Evolutionary conservation across 2,329 filamentous ascomycete genomes (phyloP), one percentile per base, ranked within the genome.

Genomic region (Calonectria henricotiae): DNA sequence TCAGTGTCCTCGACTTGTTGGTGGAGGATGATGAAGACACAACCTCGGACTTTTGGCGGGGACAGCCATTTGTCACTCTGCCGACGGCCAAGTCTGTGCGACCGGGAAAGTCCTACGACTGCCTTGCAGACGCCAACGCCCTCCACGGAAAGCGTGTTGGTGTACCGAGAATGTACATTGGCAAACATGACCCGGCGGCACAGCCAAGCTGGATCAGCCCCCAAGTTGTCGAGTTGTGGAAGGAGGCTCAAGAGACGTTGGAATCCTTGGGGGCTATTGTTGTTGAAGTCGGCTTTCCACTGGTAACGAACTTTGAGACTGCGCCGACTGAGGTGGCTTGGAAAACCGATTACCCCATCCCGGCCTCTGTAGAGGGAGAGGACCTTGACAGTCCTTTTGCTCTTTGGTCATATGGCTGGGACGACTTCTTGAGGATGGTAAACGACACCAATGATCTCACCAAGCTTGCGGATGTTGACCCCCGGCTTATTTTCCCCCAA

Each of bases 31-130:
- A 90, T 69, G 15, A 75, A 2, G 78, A 80, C 4, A 79, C 79
- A 1, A 88, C 20, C 30, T 43, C 23, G 20, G 41, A 90, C 70
- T 90, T 90, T 73, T 90, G 88, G 84, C 81, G 87, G 5, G 82
- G 86, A n/a, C 88, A 91, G 66, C 78, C 77, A 0, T 83, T 83
- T 60, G 78, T 89, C 0, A 44, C 79, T 1, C 74, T 89, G 1
- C 83, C 54, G 8, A 32, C n/a, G 15, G 1, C 27, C n/a, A 8
- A 13, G 11, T 73, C 79, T 7, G 72, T 80, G 2, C 78, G 80
- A 1, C 81, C 83, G 17, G 41, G 8, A 3, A 43, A 76, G 2
- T 80, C 81, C 20, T 81, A 80, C n/a, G 76, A 76, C 1, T 62
- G 67, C 1, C 71, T 88, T 0, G 74, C 76, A 8, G 64, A 9